Conservation (phyloP, 768 basidiomycete species). For the Lentinula boryana region DNA sequence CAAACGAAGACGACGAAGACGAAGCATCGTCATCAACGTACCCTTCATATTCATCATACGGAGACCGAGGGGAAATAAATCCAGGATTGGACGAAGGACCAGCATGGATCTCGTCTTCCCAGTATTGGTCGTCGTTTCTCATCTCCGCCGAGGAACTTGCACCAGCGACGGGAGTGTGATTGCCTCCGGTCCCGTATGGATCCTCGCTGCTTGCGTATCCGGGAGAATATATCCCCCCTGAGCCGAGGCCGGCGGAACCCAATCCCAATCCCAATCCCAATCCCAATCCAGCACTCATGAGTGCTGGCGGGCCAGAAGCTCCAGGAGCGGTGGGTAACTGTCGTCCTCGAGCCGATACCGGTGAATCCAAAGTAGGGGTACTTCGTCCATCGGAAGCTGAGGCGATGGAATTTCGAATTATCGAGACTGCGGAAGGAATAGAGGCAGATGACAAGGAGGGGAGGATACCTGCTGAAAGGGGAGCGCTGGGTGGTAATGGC, state of each 20-base stretch:
- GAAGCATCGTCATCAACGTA: neutral
- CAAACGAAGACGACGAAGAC: neutral
- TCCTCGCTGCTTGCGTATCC: neutral
- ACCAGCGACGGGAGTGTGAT: too few relatives aligned
- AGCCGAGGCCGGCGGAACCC: neutral
- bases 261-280: neutral
- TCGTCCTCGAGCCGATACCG: neutral
- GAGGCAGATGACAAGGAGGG: neutral
- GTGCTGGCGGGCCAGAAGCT: too few relatives aligned
- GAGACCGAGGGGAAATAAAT: too few relatives aligned
- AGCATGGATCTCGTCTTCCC: too few relatives aligned
- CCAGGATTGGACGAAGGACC: too few relatives aligned
- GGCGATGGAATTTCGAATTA: neutral
- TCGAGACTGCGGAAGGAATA: too few relatives aligned
- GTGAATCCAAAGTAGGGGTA: neutral
- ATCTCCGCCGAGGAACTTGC: too few relatives aligned
- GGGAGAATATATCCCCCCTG: neutral
- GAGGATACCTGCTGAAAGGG: too few relatives aligned
- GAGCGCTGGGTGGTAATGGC: too few relatives aligned
- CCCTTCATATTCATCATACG: too few relatives aligned
- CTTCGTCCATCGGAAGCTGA: neutral
- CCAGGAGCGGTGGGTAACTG: neutral
- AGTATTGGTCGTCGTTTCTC: too few relatives aligned
- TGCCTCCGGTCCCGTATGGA: neutral
- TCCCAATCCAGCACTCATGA: too few relatives aligned